Evolutionary conservation across 1,284 basidiomycete species (phyloP), one percentile per base, ranked within the genome.

Genomic region (Xerocomus amazonicus): DNA sequence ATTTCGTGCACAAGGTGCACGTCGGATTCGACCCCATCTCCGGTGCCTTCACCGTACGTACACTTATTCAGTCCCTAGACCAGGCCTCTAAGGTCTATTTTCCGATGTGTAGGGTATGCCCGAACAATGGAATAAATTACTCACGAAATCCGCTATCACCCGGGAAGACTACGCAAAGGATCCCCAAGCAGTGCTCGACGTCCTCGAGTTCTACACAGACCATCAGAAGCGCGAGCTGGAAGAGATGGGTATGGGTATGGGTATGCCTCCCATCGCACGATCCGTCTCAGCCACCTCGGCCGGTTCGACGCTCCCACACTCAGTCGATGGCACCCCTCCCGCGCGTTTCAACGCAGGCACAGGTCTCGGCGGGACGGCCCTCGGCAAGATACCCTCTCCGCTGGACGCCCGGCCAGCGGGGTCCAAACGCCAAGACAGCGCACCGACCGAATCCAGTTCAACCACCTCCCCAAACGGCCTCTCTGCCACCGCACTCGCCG

Each of bases 1-100:
- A 99, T 71, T 98, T 98, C 66, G 92, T 97, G 1, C 96, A 98
- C 73, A 92, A 97, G 68, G 93, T 98, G 3, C 96, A 99, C 69
- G 96, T 99, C 53, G 95, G 95, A 6, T 98, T 97, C 62, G 96
- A 99, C 70, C 92, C 94, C 0, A 78, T 92, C 41, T 90, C 89
- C 34, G 95, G 96, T 13, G 92, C 87, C 7, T 97, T 97, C 69
- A 97, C 93, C 6, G 90, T 90, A 83, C 48, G 55, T 55, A 44
- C 38, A 35, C 13, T 17, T 12, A 31, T 6, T 36, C 13, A 13
- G 31, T 33, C 35, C 41, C 48, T 32, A 40, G 43, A 43, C 32
- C 45, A 34, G 48, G 36, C 10, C 26, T 48, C 51, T 45, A 5
- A 41, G n/a, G 40, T 46, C 31, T 34, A 31, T 38, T 28, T 3